Percentiles rank a stretch among this genome's conserved stretches.
phyloP scores from a whole-genome alignment of 495 filamentous ascomycete species.

The Chlorociboria aeruginascens region DNA sequence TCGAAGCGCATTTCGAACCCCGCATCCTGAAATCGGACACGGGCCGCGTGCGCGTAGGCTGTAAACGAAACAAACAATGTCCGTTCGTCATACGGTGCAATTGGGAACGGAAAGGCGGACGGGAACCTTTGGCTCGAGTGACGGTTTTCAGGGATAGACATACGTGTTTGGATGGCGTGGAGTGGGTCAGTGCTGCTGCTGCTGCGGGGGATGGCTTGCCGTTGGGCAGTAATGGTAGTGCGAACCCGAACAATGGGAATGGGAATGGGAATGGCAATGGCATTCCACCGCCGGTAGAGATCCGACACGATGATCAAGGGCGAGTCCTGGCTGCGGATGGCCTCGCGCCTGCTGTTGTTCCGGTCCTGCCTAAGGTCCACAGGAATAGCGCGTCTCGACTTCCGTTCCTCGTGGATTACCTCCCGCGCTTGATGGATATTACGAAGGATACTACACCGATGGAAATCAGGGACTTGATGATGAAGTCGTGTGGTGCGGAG shows the following conservation, averaged over 20 bases:
- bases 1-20: conserved; percentile 29
- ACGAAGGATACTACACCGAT: conserved; percentile 17
- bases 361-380: conserved; percentile 18
- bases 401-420: conserved; percentile 19
- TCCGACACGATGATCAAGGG: conserved; percentile 16
- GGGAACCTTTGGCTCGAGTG: conserved; percentile 22
- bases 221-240: not conserved
- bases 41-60: conserved; percentile 27
- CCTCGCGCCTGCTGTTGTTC: conserved; percentile 1
- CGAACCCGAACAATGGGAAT: not conserved
- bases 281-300: conserved; percentile 8
- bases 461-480: conserved; percentile 18
- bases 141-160: conserved; percentile 27
- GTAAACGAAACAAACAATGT: conserved; percentile 24
- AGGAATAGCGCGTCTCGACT: conserved; percentile 18
- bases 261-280: conserved; percentile 1
- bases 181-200: conserved; percentile 5
- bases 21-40: conserved; percentile 29
- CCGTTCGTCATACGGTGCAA: conserved; percentile 28
- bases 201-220: not conserved
- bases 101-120: conserved; percentile 23
- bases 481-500: conserved; percentile 16
- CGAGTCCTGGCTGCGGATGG: conserved; percentile 12
- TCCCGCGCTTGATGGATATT: conserved; percentile 18
- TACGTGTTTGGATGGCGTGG: conserved; percentile 22